Evolutionary conservation across 1,139 yeast genomes (phyloP).

Genomic region (Casaregolazyma lundiana): DNA sequence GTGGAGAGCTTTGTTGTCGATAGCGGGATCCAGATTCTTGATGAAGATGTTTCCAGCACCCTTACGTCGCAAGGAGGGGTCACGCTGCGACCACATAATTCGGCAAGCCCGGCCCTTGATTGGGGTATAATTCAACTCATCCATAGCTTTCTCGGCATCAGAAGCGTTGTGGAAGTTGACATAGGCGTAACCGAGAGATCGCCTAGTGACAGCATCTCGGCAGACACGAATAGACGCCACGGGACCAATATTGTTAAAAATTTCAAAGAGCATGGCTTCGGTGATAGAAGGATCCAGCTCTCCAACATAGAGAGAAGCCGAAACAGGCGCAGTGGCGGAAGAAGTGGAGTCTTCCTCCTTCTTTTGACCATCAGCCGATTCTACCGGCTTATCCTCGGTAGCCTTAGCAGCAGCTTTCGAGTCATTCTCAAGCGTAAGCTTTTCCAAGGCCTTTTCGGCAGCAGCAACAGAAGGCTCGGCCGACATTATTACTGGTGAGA

Average conservation of each 20-base stretch:
- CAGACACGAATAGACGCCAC: conserved; percentile 97
- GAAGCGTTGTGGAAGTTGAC: conserved; percentile 88
- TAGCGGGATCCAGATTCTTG: conserved; percentile 97
- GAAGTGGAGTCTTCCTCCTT: conserved; percentile 23
- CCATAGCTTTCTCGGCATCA: conserved; percentile 94
- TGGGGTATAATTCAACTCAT: conserved; percentile 88
- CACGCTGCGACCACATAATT: conserved; percentile 99
- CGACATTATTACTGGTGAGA: conserved; percentile 24
- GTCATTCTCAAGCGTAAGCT: conserved; percentile 32
- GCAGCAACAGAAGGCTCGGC: conserved; percentile 38
- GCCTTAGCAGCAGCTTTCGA: conserved; percentile 27
- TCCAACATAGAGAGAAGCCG: conserved; percentile 95
- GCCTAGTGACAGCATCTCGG: conserved; percentile 97
- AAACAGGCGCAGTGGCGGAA: conserved; percentile 43
- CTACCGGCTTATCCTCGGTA: conserved; percentile 20
- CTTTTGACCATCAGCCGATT: conserved; percentile 20
- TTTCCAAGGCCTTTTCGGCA: conserved; percentile 38
- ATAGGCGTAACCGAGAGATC: conserved; percentile 96
- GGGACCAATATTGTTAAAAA: conserved; percentile 92
- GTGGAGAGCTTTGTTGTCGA: conserved; percentile 97
- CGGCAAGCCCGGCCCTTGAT: conserved; percentile 98
- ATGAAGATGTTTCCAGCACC: conserved; percentile 97
- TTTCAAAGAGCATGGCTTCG: conserved; percentile 92
- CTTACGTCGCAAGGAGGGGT: conserved; percentile 90
- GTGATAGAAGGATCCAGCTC: conserved; percentile 91